A percentile compares a stretch with the other conserved stretches of the same genome.
phyloP scores from a whole-genome alignment of 2,329 filamentous ascomycete species.

The Paracamarosporium sp. region DNA sequence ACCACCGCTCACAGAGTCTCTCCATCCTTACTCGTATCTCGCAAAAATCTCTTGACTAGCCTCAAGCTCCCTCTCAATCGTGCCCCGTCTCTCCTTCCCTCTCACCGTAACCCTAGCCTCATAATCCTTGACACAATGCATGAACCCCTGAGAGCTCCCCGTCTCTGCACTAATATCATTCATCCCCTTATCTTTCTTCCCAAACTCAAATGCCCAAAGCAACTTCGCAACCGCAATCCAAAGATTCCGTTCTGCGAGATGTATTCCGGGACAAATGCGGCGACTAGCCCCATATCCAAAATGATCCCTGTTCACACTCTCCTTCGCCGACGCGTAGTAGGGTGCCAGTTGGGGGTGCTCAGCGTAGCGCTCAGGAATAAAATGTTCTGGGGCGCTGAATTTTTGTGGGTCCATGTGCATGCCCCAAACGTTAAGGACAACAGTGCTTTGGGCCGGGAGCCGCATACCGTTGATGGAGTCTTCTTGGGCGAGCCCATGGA shows the following conservation, averaged over 20 bases:
- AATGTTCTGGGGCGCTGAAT: constrained; percentile 25
- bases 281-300: constrained; percentile 20
- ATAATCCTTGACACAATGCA: background rate
- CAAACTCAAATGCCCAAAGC: background rate
- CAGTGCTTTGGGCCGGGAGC: constrained; percentile 24
- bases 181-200: background rate
- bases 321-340: constrained; percentile 37
- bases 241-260: constrained; percentile 55
- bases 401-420: constrained; percentile 15
- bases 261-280: constrained; percentile 62
- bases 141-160: background rate
- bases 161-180: background rate
- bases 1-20: too few relatives aligned
- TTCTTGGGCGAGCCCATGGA: constrained; percentile 14
- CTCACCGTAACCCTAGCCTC: too few relatives aligned
- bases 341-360: constrained; percentile 34
- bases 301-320: constrained; percentile 40
- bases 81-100: too few relatives aligned
- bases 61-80: too few relatives aligned
- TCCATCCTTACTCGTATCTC: too few relatives aligned
- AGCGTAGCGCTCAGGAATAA: constrained; percentile 41
- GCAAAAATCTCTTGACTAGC: too few relatives aligned
- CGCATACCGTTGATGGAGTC: constrained; percentile 25
- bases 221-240: background rate
- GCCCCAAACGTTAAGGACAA: constrained; percentile 28